Evolutionary conservation across 345 rosid genomes (phyloP).

Genomic region (Salix suchowensis): DNA sequence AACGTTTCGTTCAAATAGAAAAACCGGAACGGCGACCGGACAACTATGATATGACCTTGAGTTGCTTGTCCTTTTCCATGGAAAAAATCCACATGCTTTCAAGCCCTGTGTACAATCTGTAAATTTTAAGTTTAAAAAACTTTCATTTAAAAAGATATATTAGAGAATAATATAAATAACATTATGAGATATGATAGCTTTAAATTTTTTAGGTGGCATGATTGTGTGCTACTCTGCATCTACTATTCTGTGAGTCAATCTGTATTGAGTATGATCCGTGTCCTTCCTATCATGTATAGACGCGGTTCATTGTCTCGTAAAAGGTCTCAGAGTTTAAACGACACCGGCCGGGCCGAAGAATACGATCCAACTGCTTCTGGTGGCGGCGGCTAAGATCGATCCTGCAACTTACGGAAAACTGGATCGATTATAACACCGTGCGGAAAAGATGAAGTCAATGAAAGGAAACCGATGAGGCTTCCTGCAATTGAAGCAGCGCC

Average conservation of each 20-base stretch:
- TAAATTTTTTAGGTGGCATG: no score
- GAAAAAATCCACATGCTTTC: no score
- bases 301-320: slow-evolving; percentile 39
- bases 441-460: slow-evolving; percentile 20
- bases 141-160: no score
- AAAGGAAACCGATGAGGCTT: slow-evolving; percentile 13
- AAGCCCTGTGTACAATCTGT: no score
- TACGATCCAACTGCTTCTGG: slow-evolving; percentile 72
- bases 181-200: accelerated
- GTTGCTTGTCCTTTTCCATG: no score
- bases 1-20: no score
- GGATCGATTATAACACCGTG: slow-evolving; percentile 28
- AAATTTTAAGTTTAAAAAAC: no score
- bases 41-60: no score
- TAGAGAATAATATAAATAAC: no score
- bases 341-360: slow-evolving; percentile 41
- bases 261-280: slow-evolving; percentile 22
- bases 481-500: slow-evolving; percentile 12
- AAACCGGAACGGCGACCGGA: no score
- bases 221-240: no score
- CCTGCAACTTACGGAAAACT: slow-evolving; percentile 51
- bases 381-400: slow-evolving; percentile 54
- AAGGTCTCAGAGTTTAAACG: slow-evolving; percentile 45
- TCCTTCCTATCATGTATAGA: slow-evolving; percentile 9
- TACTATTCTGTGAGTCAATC: no score